These are phyloP conservation scores for Diplosphaera chodatii DNA, from an alignment of 139 green algal species.

Conservation along the genomic window DNA sequence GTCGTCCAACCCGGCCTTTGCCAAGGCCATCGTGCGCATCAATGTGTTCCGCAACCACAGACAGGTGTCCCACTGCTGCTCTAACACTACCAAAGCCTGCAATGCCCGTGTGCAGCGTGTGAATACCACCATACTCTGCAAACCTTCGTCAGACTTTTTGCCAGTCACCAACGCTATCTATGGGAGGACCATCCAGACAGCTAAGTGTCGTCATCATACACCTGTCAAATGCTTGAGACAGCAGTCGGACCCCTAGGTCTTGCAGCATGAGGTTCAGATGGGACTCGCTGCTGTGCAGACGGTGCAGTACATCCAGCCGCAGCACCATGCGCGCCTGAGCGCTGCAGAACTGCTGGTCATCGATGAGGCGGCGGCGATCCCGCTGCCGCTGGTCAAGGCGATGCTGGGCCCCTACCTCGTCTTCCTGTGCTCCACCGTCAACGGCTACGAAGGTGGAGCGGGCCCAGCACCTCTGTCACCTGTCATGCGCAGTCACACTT, in stretches of 20 bases:
- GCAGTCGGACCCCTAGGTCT: too few species aligned
- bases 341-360: constrained; percentile 97
- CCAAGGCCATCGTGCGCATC: constrained; percentile 83
- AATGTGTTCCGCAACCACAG: constrained; percentile 89
- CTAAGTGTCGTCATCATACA: neutral
- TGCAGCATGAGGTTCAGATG: too few species aligned
- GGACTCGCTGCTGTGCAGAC: constrained; percentile 54
- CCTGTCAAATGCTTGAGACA: neutral
- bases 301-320: constrained; percentile 94
- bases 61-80: constrained; percentile 51
- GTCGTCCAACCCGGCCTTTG: constrained; percentile 85
- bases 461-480: too few species aligned
- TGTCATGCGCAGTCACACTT: too few species aligned
- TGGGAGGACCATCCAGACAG: too few species aligned
- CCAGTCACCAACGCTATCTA: too few species aligned
- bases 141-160: too few species aligned
- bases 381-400: constrained; percentile 84
- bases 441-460: constrained; percentile 38
- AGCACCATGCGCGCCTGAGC: constrained; percentile 76
- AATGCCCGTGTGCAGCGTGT: too few species aligned
- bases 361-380: constrained; percentile 95
- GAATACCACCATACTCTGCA: too few species aligned
- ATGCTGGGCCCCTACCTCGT: constrained; percentile 97
- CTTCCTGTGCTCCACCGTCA: constrained; percentile 95
- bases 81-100: neutral